Conservation (phyloP, 2,329 filamentous ascomycete species). For the Xylariaceae sp. region DNA sequence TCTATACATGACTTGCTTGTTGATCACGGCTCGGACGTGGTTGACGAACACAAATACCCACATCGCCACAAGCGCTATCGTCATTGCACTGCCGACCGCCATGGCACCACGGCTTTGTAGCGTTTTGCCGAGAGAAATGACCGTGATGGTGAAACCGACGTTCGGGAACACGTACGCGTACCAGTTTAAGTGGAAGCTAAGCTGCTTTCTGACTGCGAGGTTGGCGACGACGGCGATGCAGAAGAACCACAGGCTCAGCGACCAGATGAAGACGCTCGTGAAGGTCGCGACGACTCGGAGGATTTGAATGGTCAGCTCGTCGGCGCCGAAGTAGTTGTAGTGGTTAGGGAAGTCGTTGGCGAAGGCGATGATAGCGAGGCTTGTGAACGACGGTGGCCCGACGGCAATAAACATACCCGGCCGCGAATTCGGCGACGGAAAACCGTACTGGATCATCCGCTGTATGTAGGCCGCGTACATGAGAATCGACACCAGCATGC, state of each 20-base stretch:
- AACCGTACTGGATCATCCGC: conserved; percentile 43
- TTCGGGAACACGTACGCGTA: conserved; percentile 70
- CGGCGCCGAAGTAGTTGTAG: conserved; percentile 32
- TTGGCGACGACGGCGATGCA: conserved; percentile 39
- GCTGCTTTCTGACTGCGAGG: conserved; percentile 31
- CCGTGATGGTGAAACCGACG: conserved; percentile 62
- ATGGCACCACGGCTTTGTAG: conserved; percentile 55
- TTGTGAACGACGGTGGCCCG: conserved; percentile 48
- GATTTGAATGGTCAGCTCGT: conserved; percentile 32
- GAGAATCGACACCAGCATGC: conserved; percentile 46
- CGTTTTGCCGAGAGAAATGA: conserved; percentile 58
- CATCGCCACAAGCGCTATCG: conserved; percentile 54
- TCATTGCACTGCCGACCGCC: conserved; percentile 58
- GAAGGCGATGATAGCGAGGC: conserved; percentile 49
- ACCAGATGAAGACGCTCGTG: conserved; percentile 49
- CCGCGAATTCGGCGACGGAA: conserved; percentile 44
- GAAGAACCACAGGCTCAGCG: conserved; percentile 55
- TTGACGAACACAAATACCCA: conserved; percentile 56
- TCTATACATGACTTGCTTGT: conserved; percentile 58
- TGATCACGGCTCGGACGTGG: conserved; percentile 53
- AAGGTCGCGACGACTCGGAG: conserved; percentile 45
- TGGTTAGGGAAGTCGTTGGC: conserved; percentile 38
- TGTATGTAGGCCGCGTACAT: conserved; percentile 48
- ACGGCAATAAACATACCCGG: conserved; percentile 55
- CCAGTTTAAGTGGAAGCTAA: conserved; percentile 53